Base-by-base conservation (phyloP, 2,329 filamentous ascomycete genomes). In the Trichoderma breve region DNA sequence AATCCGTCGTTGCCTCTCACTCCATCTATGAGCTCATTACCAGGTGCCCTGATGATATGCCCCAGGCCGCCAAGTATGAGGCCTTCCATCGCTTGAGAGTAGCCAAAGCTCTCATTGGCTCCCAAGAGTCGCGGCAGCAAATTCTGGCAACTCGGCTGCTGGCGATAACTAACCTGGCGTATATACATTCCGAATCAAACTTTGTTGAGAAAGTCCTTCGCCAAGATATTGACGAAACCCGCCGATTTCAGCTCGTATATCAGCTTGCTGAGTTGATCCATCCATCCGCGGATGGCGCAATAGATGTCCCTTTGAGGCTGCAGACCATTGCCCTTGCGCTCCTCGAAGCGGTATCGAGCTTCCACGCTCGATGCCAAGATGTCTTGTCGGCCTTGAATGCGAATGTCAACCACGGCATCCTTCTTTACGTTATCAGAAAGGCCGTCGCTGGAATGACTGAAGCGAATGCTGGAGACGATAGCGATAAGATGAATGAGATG, bases 231-330 rank as follows among this genome's bases (percentile, higher is more conserved):
- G 95, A 98, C 77, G 94, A 97, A 80, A 94, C 95, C 3, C 91
- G 95, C 73, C 90, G 93, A 66, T 92, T 94, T 74, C 96, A 99
- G 81, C 86, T 99, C 28, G 91, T 94, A 4, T 97, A 97, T 78
- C 97, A 99, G 81, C 88, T 99, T 47, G 93, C 93, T 21, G 95
- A 98, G 80, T 85, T 99, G 71, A 92, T 98, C 26, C 95, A 97
- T 76, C 93, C 95, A 12, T 91, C 93, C 5, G 87, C 90, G 6
- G 90, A 92, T 77, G 91, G 89, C 24, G 88, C 91, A 67, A 82
- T 86, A 21, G 85, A 88, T 11, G 88, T 97, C 26, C 93, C 95
- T 6, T 84, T 91, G 62, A 90, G 91, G 81, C 84, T 97, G 26
- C 95, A 98, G 80, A 93, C 93, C 2, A 90, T 95, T 73, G 93